Base-by-base conservation (phyloP, 345 rosid species). In the Eucalyptus microcorys region DNA sequence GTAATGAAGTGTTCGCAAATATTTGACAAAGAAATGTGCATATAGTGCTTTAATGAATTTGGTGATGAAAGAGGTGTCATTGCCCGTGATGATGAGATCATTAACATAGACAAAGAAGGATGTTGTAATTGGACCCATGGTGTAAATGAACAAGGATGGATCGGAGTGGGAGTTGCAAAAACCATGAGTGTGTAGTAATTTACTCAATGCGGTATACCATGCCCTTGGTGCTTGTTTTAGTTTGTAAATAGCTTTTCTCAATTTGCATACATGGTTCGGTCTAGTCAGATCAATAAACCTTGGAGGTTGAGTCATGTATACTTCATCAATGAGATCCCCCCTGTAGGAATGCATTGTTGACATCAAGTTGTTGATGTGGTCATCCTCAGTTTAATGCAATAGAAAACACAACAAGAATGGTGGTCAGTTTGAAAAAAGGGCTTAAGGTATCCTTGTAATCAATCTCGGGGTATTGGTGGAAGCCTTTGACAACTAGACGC, bases 1-100 rank as follows among this genome's bases (percentile, higher is more conserved):
- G 42, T 86, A 89, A 10, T 32, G 37, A 4, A 87, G 40, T 2
- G 9, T 2, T 1, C 86, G 64, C 5, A 89, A 61, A 49, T 90
- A 88, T 7, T 89, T 92, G 3, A 90, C 0, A 4, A 61, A 59
- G 10, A 90, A 90, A 2, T 24, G 4, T 4, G 4, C 3, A 30
- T 86, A n/a, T 1, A 88, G 4, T 4, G 21, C n/a, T 7, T 24
- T 3, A 6, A 55, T n/a, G 43, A 71, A 48, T 1, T 37, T 4
- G 3, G 2, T 0, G 1, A 55, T 5, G 12, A 16, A 7, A 43
- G 0, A 3, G 2, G 7, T 1, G n/a, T 59, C 11, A n/a, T 84
- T 55, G 1, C 89, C 11, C 1, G 40, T 87, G 2, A 90, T 14
- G 6, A 89, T 1, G 2, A 87, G 3, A 49, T 89, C 27, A 37